These are phyloP conservation scores for Potentilla sterilis DNA, from an alignment of 306 rosid genomes.

Conservation along the genomic window DNA sequence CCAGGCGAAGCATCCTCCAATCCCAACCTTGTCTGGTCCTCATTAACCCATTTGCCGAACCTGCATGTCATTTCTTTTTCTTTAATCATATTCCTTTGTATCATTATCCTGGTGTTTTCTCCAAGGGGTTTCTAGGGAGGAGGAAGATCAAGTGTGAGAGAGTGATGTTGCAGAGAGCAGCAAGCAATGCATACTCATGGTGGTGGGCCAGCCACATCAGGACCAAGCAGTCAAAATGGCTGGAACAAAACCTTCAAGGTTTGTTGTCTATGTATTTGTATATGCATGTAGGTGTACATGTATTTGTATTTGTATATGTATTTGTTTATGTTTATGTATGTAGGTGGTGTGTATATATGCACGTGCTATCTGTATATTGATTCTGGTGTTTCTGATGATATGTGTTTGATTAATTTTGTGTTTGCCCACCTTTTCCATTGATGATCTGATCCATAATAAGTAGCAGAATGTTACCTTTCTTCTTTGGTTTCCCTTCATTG, in stretches of 20 bases:
- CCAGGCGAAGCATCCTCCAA: constrained; percentile 55
- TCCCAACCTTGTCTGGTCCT: constrained; percentile 42
- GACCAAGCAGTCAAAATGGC: constrained; percentile 99
- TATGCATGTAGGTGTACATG: not conserved
- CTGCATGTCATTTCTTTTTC: constrained; percentile 2
- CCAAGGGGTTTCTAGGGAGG: constrained; percentile 23
- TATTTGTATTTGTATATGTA: not conserved
- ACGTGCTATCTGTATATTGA: not conserved
- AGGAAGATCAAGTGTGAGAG: constrained; percentile 7
- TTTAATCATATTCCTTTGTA: not conserved
- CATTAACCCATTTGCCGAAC: constrained; percentile 25
- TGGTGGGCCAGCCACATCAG: constrained; percentile 99
- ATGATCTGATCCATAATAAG: not conserved
- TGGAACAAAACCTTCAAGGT: constrained; percentile 91
- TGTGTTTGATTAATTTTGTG: not conserved
- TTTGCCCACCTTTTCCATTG: not conserved
- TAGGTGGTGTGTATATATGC: too few relatives aligned
- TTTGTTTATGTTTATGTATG: too few relatives aligned
- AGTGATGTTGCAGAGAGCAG: constrained; percentile 87
- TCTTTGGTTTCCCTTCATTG: not conserved
- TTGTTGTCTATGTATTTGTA: not conserved
- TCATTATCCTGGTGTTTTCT: constrained; percentile 12
- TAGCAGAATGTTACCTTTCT: not conserved
- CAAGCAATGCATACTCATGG: constrained; percentile 92
- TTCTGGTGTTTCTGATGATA: constrained; percentile 1